Evolutionary conservation across 2,329 filamentous ascomycete species (phyloP), one percentile per base, ranked within the genome.

Genomic region (Corinectria fuckeliana): DNA sequence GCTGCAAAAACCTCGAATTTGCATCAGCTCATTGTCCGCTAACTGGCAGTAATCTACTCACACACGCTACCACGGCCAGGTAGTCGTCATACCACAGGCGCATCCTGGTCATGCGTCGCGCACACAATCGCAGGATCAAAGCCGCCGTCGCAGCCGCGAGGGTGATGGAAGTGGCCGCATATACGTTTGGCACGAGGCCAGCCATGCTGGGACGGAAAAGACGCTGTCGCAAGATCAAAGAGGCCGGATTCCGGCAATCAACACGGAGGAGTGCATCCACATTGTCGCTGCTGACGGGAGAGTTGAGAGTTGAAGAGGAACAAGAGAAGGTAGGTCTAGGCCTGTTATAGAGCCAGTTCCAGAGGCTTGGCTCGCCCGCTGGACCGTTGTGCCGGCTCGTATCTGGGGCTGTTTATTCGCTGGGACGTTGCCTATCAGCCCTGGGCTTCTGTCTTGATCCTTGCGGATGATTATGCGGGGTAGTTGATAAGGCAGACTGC

Each of bases 71-170:
- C 2, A 69, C 32, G 10, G 58, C 57, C 44, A 69, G 66, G 18
- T 62, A 68, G 8, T 70, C 66, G 13, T 70, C 68, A n/a, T 53
- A 64, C 59, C 67, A 69, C 66, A 64, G 67, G 1, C n/a, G 30
- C 34, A 60, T 53, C 25, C 67, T 68, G 0, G 64, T 70, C 56
- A 70, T 63, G 3, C 64, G 51, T 3, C 68, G 57, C 3, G 68
- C 68, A 16, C 61, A 49, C 4, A 68, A 39, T 1, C 65, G 60
- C 36, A 70, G 51, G 5, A 61, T 3, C 11, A 69, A 57, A 0
- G 67, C 61, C 2, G 51, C 21, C 10, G 68, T 8, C 1, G 68
- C 66, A 3, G 63, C 68, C 25, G 61, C 18, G 68, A 65, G 70
- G n/a, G 67, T 64, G 13, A 70, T 67, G 20, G 50, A 57, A 1